phyloP scores from a whole-genome alignment of 192 early-diverging fungal genomes.

The Dissophora globulifera region DNA sequence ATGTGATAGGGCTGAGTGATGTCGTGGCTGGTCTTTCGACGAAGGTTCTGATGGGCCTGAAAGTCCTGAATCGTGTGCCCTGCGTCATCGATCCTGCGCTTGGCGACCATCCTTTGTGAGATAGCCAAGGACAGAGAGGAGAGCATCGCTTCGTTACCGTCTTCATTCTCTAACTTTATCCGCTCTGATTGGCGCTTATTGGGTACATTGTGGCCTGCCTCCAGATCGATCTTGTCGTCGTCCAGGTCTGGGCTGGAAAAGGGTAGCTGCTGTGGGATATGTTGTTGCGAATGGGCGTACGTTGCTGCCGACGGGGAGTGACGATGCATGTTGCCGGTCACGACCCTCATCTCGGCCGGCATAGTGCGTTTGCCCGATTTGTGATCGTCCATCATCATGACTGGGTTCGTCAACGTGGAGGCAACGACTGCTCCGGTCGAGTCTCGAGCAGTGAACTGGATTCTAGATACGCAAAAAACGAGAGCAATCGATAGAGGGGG shows the following conservation, averaged over 20 bases:
- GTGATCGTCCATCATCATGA: constrained; percentile 92
- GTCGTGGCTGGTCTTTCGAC: constrained; percentile 43
- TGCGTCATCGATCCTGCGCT: constrained; percentile 32
- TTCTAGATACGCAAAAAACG: constrained; percentile 50
- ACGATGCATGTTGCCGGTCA: not conserved
- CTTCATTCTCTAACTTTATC: constrained; percentile 10
- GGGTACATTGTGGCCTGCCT: not conserved
- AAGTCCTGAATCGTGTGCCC: constrained; percentile 17
- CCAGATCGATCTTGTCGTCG: constrained; percentile 21
- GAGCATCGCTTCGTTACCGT: not conserved
- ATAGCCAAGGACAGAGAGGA: too few species aligned
- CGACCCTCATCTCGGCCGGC: not conserved
- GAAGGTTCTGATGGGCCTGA: constrained; percentile 14
- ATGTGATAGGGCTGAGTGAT: not conserved
- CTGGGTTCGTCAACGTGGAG: constrained; percentile 78
- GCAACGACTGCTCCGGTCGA: constrained; percentile 67
- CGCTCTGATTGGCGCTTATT: too few species aligned
- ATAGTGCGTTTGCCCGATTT: constrained; percentile 72
- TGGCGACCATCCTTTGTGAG: constrained; percentile 11
- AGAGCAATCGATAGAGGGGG: too few species aligned
- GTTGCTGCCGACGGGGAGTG: constrained; percentile 2
- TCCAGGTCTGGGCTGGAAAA: too few species aligned
- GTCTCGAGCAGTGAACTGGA: constrained; percentile 79
- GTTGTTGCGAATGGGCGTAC: too few species aligned
- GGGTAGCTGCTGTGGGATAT: too few species aligned